A percentile compares a stretch with the other conserved stretches of the same genome.
phyloP scores from a whole-genome alignment of 768 basidiomycete species.

The Leccinum olivaceopallidum region DNA sequence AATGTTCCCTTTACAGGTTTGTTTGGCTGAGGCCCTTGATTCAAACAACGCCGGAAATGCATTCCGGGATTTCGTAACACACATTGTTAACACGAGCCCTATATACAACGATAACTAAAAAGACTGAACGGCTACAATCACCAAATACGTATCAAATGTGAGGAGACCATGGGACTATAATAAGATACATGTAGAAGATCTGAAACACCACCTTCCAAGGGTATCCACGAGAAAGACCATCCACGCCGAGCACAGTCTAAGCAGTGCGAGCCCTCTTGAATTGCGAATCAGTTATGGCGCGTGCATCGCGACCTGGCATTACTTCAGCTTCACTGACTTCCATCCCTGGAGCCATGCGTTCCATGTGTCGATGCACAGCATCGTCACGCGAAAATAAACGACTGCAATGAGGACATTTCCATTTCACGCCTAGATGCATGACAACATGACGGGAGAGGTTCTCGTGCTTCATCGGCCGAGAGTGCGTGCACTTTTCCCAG shows the following conservation, averaged over 20 bases:
- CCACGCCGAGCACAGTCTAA: slow-evolving; percentile 3
- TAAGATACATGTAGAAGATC: neutral
- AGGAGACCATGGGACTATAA: slow-evolving; percentile 7
- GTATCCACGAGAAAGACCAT: neutral
- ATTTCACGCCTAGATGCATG: slow-evolving; percentile 32
- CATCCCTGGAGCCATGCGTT: slow-evolving; percentile 28
- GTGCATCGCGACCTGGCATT: slow-evolving; percentile 17
- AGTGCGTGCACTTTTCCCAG: slow-evolving; percentile 28
- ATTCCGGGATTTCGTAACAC: neutral
- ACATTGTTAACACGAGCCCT: neutral
- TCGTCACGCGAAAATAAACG: slow-evolving; percentile 33
- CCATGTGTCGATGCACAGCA: slow-evolving; percentile 33
- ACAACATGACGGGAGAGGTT: slow-evolving; percentile 34
- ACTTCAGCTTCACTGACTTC: slow-evolving; percentile 27
- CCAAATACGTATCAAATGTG: neutral
- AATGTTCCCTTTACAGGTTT: slow-evolving; percentile 13
- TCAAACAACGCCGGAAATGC: slow-evolving; percentile 17
- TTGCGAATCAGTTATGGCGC: slow-evolving; percentile 12
- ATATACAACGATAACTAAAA: neutral
- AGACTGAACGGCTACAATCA: neutral
- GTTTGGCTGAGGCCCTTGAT: slow-evolving; percentile 15
- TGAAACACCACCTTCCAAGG: neutral
- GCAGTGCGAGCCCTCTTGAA: slow-evolving; percentile 5
- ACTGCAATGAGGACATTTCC: slow-evolving; percentile 29
- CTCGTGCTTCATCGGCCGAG: slow-evolving; percentile 31